A percentile compares a stretch with the other conserved stretches of the same genome.
Evolutionary conservation across 169 alveolate species (phyloP).

Genomic region (Nephromyces sp.): DNA sequence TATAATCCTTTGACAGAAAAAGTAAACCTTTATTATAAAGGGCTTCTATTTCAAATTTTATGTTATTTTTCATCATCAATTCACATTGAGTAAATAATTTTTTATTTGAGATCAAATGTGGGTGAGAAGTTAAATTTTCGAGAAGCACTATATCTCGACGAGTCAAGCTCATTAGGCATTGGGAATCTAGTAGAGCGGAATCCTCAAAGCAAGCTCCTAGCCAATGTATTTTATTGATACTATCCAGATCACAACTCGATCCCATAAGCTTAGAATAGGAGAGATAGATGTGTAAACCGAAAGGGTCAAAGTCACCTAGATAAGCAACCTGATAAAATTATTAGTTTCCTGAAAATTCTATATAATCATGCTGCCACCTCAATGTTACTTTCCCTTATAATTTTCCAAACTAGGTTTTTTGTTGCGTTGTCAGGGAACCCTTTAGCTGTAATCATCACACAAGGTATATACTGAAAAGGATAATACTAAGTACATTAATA

Average conservation of each 20-base stretch:
- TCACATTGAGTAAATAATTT: background rate
- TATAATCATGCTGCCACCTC: constrained; percentile 1
- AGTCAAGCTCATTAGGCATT: no score
- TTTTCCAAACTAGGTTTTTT: constrained; percentile 1
- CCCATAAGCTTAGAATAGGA: no score
- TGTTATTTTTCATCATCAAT: background rate
- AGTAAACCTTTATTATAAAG: background rate
- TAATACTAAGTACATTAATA: no score
- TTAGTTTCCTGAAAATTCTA: no score
- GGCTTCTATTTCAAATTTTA: constrained; percentile 16
- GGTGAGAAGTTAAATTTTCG: background rate
- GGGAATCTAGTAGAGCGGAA: no score
- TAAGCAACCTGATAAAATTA: constrained; percentile 12
- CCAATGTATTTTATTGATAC: background rate
- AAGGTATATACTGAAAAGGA: constrained; percentile 15
- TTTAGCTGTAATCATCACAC: constrained; percentile 15
- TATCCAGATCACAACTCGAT: no score
- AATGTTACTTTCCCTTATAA: background rate
- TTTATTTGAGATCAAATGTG: background rate
- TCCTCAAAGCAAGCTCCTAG: no score
- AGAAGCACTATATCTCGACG: background rate
- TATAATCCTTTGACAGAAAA: background rate
- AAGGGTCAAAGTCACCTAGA: constrained; percentile 32
- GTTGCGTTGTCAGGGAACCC: constrained; percentile 29
- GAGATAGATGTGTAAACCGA: constrained; percentile 13